phyloP scores from a whole-genome alignment of 2,329 filamentous ascomycete genomes.

The Venturia aucupariae region DNA sequence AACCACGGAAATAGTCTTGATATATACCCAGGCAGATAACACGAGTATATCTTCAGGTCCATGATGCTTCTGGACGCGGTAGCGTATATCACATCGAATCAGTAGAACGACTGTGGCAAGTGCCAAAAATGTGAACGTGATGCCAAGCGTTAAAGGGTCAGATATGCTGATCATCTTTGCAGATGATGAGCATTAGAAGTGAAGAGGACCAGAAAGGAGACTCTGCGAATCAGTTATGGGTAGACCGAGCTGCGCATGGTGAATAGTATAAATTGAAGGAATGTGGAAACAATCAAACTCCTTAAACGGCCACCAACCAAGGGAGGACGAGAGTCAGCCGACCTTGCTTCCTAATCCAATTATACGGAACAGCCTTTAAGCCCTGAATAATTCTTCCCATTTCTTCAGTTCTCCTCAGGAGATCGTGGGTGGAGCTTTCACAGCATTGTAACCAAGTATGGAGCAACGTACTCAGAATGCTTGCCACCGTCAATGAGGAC shows the following conservation, averaged over 20 bases:
- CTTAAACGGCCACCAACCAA: not conserved
- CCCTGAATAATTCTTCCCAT: not conserved
- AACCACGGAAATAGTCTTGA: not conserved
- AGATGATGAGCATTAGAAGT: not conserved
- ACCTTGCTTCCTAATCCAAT: not conserved
- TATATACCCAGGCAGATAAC: not conserved
- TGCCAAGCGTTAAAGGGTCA: not conserved
- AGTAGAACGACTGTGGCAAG: not conserved
- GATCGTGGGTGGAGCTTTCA: not conserved
- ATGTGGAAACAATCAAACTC: not conserved
- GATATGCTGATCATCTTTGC: not conserved
- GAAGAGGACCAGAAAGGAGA: not conserved
- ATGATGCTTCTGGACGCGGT: not conserved
- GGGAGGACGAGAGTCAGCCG: not conserved
- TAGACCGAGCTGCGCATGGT: too few species aligned
- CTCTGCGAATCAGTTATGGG: not conserved
- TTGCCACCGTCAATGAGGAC: too few species aligned
- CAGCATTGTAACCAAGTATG: too few species aligned
- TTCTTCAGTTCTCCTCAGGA: not conserved
- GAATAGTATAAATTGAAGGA: not conserved
- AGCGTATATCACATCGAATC: not conserved
- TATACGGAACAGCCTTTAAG: not conserved
- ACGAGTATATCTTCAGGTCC: not conserved
- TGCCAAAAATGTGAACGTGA: not conserved
- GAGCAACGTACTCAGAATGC: too few species aligned